Conservation (phyloP, 1,284 basidiomycete species). For the Austroboletus olivaceoglutinosus region DNA sequence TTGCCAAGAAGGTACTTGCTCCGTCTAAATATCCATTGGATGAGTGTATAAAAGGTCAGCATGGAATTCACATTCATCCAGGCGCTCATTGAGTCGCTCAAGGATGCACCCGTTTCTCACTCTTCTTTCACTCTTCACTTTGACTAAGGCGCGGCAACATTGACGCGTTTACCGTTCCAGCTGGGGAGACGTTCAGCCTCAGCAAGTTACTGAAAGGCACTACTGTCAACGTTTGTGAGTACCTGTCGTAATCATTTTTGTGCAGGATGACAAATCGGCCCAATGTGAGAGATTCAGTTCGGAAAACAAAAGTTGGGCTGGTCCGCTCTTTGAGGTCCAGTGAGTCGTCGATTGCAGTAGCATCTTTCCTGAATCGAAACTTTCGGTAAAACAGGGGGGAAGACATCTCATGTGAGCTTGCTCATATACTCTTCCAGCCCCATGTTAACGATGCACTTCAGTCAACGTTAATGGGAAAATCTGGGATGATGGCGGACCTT, state of each 20-base stretch:
- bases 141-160: slow-evolving; percentile 29
- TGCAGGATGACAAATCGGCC: not conserved
- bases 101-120: slow-evolving; percentile 15
- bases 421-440: not conserved
- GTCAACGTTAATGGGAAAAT: slow-evolving; percentile 48
- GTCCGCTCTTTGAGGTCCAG: slow-evolving; percentile 37
- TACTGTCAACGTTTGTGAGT: slow-evolving; percentile 40
- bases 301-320: slow-evolving; percentile 40
- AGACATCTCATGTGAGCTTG: slow-evolving; percentile 38
- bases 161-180: slow-evolving; percentile 43
- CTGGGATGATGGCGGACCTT: slow-evolving; percentile 44
- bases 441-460: no score
- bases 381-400: slow-evolving; percentile 35
- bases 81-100: slow-evolving; percentile 1
- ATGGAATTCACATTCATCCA: no score
- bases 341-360: slow-evolving; percentile 4
- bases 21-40: no score
- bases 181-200: slow-evolving; percentile 41
- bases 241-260: not conserved
- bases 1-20: no score
- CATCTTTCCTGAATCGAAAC: not conserved
- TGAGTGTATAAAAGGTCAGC: no score
- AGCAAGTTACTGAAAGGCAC: slow-evolving; percentile 40
- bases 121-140: slow-evolving; percentile 19
- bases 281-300: slow-evolving; percentile 48